Conservation (phyloP, 768 basidiomycete species). For the Lactarius trivialis region DNA sequence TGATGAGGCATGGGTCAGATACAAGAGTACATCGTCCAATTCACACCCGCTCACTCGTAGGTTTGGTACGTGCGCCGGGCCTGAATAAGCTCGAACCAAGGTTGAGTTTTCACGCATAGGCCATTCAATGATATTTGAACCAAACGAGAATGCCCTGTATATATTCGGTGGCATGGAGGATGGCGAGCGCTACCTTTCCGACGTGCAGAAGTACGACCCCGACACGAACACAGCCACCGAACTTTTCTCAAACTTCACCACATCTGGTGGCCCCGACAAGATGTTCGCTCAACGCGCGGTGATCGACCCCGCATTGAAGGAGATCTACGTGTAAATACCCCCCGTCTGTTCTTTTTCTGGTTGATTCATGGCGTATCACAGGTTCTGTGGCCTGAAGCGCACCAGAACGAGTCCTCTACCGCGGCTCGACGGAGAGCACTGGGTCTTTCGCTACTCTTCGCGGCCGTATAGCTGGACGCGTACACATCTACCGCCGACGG, state of each 20-base stretch:
- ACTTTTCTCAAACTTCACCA: constrained; percentile 55
- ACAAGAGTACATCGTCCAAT: constrained; percentile 24
- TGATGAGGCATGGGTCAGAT: constrained; percentile 15
- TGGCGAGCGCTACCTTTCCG: constrained; percentile 52
- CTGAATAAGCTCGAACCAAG: background rate
- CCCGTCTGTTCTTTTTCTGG: background rate
- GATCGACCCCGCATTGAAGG: constrained; percentile 52
- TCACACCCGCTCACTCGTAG: constrained; percentile 50
- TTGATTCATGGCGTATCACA: constrained; percentile 24
- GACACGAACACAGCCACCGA: constrained; percentile 50
- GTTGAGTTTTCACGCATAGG: constrained; percentile 34
- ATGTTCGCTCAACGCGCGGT: constrained; percentile 72
- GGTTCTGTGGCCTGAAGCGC: constrained; percentile 58
- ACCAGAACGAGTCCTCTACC: constrained; percentile 36
- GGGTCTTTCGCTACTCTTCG: constrained; percentile 59
- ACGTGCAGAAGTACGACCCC: constrained; percentile 73
- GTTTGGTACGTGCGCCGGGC: constrained; percentile 39
- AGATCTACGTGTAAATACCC: constrained; percentile 63
- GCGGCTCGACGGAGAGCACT: constrained; percentile 47
- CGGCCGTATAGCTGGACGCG: constrained; percentile 57
- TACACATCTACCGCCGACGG: background rate
- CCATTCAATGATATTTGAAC: constrained; percentile 78
- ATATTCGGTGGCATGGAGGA: constrained; percentile 72
- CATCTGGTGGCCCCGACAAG: constrained; percentile 58
- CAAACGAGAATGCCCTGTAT: constrained; percentile 48